Evolutionary conservation across 331 rosid genomes (phyloP).

Genomic region (Malus hybrid): DNA sequence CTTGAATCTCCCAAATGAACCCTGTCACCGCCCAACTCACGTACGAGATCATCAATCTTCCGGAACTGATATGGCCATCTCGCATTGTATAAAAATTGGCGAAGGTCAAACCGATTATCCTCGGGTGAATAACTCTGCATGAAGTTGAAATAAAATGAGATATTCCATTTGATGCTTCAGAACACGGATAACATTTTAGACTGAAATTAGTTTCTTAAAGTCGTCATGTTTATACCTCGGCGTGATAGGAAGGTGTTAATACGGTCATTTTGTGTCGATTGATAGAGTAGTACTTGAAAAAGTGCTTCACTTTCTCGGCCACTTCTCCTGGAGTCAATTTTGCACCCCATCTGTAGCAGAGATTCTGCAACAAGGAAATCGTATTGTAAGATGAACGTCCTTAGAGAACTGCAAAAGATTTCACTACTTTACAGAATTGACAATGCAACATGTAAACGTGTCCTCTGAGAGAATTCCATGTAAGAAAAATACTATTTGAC

Average conservation of each 20-base stretch:
- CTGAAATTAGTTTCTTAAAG: background rate
- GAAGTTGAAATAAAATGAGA: background rate
- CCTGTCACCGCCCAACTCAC: constrained; percentile 44
- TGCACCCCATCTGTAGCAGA: constrained; percentile 82
- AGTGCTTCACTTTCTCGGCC: constrained; percentile 87
- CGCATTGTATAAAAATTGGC: constrained; percentile 73
- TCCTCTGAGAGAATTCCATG: background rate
- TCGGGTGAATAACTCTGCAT: constrained; percentile 91
- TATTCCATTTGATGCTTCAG: background rate
- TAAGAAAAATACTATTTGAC: background rate
- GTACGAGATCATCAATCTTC: constrained; percentile 73
- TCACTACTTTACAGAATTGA: background rate
- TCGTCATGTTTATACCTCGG: constrained; percentile 59
- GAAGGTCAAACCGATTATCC: constrained; percentile 80
- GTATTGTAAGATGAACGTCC: background rate
- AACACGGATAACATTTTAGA: background rate
- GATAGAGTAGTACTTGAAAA: constrained; percentile 89
- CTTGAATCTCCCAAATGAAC: constrained; percentile 29
- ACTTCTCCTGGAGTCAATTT: constrained; percentile 74
- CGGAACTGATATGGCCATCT: constrained; percentile 91
- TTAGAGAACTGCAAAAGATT: background rate
- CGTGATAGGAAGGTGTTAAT: constrained; percentile 88
- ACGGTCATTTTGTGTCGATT: constrained; percentile 94
- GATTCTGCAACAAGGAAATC: constrained; percentile 38
- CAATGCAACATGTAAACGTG: background rate